Evolutionary conservation across 164 flowering plant species (phyloP).

Genomic region (Umbilicus rupestris): DNA sequence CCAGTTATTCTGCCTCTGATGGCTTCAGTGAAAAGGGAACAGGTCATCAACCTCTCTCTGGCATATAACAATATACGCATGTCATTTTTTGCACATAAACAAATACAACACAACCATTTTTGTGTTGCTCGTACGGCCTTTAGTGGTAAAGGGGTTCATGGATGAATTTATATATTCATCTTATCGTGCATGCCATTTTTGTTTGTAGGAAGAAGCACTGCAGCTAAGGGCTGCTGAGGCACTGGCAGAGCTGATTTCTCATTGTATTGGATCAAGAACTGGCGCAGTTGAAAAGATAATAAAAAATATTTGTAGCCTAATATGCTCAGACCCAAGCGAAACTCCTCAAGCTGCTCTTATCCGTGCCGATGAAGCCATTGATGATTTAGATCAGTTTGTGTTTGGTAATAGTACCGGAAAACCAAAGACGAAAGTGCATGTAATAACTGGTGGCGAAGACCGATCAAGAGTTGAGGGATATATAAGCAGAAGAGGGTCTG

Average conservation of each 20-base stretch:
- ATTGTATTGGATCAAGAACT: slow-evolving; percentile 68
- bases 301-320: slow-evolving; percentile 79
- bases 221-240: slow-evolving; percentile 94
- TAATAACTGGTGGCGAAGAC: slow-evolving; percentile 66
- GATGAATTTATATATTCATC: background rate
- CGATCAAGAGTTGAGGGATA: slow-evolving; percentile 78
- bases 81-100: background rate
- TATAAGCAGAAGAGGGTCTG: slow-evolving; percentile 88
- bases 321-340: slow-evolving; percentile 85
- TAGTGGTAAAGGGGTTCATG: background rate
- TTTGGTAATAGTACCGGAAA: slow-evolving; percentile 38
- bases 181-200: background rate
- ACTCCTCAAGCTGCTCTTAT: slow-evolving; percentile 81
- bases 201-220: slow-evolving; percentile 71
- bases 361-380: slow-evolving; percentile 61
- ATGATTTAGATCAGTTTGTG: slow-evolving; percentile 72
- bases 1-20: slow-evolving; percentile 89
- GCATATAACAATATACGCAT: background rate
- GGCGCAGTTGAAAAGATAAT: slow-evolving; percentile 90
- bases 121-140: background rate
- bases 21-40: slow-evolving; percentile 94
- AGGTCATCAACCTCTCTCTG: slow-evolving; percentile 34
- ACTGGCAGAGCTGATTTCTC: slow-evolving; percentile 79
- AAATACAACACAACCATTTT: no score
- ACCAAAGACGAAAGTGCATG: slow-evolving; percentile 48